phyloP scores from a whole-genome alignment of 176 grass and related monocot species.

The Ananas comosus region DNA sequence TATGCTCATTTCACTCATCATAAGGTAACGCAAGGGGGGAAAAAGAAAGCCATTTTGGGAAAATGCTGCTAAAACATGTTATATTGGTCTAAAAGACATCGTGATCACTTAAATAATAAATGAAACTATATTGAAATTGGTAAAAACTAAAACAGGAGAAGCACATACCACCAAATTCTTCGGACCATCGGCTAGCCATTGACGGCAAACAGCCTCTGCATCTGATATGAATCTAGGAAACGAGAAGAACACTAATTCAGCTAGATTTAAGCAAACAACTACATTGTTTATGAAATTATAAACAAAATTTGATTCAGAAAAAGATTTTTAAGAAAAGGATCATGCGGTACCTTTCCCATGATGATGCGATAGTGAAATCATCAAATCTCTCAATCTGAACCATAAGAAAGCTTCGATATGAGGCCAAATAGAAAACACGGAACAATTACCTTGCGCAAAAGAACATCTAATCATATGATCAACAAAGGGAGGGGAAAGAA shows the following conservation, averaged over 20 bases:
- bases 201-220: conserved; percentile 85
- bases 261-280: not conserved
- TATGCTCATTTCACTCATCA: too few relatives aligned
- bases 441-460: not conserved
- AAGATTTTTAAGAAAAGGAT: not conserved
- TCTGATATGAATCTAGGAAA: conserved; percentile 90
- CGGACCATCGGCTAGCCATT: conserved; percentile 77
- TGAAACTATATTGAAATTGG: not conserved
- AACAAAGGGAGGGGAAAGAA: conserved; percentile 8
- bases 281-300: too few relatives aligned
- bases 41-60: too few relatives aligned
- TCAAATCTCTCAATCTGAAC: conserved; percentile 65
- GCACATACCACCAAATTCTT: conserved; percentile 69
- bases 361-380: conserved; percentile 96
- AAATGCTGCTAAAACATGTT: too few relatives aligned
- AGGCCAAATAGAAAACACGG: conserved; percentile 1
- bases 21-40: too few relatives aligned
- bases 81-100: too few relatives aligned
- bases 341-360: conserved; percentile 76
- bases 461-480: not conserved
- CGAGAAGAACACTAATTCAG: conserved; percentile 9
- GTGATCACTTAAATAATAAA: too few relatives aligned
- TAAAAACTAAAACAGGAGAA: conserved; percentile 17
- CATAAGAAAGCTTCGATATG: too few relatives aligned
- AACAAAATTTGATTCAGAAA: too few relatives aligned